Base-by-base conservation (phyloP, 2,329 filamentous ascomycete genomes). In the Colletotrichum sp. region DNA sequence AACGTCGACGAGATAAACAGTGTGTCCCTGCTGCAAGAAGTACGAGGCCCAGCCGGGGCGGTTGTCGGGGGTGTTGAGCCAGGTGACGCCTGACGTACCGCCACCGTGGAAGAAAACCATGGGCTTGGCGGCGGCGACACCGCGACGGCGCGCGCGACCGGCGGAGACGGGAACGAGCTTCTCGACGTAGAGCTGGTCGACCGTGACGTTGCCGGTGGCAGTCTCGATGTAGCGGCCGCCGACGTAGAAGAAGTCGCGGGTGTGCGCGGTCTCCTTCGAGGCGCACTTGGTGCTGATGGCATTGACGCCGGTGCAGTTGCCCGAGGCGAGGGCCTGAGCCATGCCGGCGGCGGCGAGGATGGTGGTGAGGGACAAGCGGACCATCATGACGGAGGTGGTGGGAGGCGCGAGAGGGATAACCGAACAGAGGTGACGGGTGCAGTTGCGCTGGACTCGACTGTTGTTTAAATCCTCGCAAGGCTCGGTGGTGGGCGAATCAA, bases 161-260 rank as follows among this genome's bases (percentile, higher is more conserved):
- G 67, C 16, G 27, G 31, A 38, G 6, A 54, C 73, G 9, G 87
- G 85, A 5, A 76, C 76, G 15, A 89, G 81, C 67, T 82, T 83
- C 80, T 90, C 89, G 31, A 90, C 87, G 75, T 90, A 90, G 82
- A 90, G 87, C 80, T 90, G 88, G 65, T 84, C 83, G 34, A 79
- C 78, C 13, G 80, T 77, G 27, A 80, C 76, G 70, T 84, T 80
- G 3, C 80, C 81, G 0, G 76, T 69, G 5, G 74, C 76, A 55
- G 81, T 76, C 27, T 77, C 47, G 31, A 78, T 79, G 72, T 84
- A 85, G 8, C 77, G 69, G 5, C 83, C 84, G 29, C 83, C 84
- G 4, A 82, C 78, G 71, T 83, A 85, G 76, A 85, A 84, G 74
- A 77, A 80, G 61, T 75, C 76, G 47, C 80, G 79, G 43, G 77